Evolutionary conservation across 2,329 filamentous ascomycete species (phyloP).

Genomic region (Neofusicoccum kwambonambiense): DNA sequence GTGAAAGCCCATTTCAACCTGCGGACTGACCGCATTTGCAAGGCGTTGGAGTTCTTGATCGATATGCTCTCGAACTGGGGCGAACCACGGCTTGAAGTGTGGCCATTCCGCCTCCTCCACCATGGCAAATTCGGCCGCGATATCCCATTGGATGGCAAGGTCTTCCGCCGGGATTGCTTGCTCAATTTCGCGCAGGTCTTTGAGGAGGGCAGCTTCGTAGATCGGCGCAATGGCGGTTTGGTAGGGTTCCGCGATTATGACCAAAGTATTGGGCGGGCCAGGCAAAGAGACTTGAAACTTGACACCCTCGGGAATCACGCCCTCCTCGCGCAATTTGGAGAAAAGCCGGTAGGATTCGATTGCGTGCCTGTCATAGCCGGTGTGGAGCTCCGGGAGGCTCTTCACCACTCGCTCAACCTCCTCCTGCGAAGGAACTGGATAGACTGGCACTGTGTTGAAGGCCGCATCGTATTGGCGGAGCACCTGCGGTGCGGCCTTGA

Average conservation of each 20-base stretch:
- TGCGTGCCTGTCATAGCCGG: constrained; percentile 34
- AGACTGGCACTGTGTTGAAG: not conserved
- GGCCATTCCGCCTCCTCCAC: constrained; percentile 25
- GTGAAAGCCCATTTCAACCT: constrained; percentile 46
- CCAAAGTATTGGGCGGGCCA: constrained; percentile 23
- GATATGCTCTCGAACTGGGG: constrained; percentile 33
- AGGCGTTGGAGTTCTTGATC: constrained; percentile 34
- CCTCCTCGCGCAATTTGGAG: constrained; percentile 28
- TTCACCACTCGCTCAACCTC: constrained; percentile 17
- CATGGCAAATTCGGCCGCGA: constrained; percentile 34
- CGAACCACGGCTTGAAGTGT: constrained; percentile 35
- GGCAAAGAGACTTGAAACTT: constrained; percentile 38
- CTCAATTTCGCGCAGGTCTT: constrained; percentile 30
- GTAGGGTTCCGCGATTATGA: constrained; percentile 26
- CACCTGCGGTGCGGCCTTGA: constrained; percentile 14
- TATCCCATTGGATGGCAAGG: constrained; percentile 38
- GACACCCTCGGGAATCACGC: constrained; percentile 28
- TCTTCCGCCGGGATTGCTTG: constrained; percentile 34
- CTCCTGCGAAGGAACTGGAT: not conserved
- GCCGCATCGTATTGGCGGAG: constrained; percentile 8
- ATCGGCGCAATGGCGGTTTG: constrained; percentile 30
- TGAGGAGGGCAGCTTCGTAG: constrained; percentile 34
- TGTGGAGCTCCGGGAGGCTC: constrained; percentile 23
- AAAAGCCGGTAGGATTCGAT: constrained; percentile 36
- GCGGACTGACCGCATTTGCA: constrained; percentile 31